These are phyloP conservation scores for Combretum micranthum DNA, from an alignment of 345 rosid species.

Conservation along the genomic window DNA sequence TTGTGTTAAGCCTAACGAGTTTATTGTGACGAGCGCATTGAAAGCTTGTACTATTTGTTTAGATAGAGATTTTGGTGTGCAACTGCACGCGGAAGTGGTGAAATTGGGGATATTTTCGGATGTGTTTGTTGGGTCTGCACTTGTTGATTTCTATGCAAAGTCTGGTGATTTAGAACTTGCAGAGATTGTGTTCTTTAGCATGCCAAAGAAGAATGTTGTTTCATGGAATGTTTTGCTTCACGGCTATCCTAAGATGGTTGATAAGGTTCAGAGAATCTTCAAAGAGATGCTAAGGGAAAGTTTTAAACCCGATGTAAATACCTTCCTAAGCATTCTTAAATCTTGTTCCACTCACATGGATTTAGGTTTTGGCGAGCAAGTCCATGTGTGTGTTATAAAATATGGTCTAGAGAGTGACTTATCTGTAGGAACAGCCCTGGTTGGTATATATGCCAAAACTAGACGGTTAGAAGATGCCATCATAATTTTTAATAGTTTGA, in stretches of 20 bases:
- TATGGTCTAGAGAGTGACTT: conserved; percentile 17
- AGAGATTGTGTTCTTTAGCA: conserved; percentile 18
- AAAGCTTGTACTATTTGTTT: conserved; percentile 30
- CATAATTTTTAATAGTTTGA: conserved; percentile 19
- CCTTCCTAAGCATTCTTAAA: no score
- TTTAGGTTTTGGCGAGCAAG: no score
- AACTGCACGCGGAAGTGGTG: conserved; percentile 29
- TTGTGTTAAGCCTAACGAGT: no score
- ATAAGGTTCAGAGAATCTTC: conserved; percentile 24
- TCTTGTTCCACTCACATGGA: no score
- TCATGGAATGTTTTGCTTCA: conserved; percentile 32
- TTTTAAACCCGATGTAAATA: conserved; percentile 17
- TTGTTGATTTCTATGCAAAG: conserved; percentile 37
- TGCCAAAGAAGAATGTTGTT: conserved; percentile 29
- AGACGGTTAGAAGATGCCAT: conserved; percentile 30
- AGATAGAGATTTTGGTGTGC: conserved; percentile 24
- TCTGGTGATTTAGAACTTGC: conserved; percentile 30
- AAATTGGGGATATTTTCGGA: conserved; percentile 27
- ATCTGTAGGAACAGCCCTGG: conserved; percentile 33
- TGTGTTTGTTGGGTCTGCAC: conserved; percentile 34
- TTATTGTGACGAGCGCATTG: neutral
- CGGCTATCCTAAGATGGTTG: conserved; percentile 27
- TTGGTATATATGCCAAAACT: conserved; percentile 33
- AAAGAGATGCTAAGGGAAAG: conserved; percentile 27
- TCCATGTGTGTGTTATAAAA: conserved; percentile 14